A percentile compares a stretch with the other conserved stretches of the same genome.
phyloP scores from a whole-genome alignment of 768 basidiomycete species.

The Mycena alexandri region DNA sequence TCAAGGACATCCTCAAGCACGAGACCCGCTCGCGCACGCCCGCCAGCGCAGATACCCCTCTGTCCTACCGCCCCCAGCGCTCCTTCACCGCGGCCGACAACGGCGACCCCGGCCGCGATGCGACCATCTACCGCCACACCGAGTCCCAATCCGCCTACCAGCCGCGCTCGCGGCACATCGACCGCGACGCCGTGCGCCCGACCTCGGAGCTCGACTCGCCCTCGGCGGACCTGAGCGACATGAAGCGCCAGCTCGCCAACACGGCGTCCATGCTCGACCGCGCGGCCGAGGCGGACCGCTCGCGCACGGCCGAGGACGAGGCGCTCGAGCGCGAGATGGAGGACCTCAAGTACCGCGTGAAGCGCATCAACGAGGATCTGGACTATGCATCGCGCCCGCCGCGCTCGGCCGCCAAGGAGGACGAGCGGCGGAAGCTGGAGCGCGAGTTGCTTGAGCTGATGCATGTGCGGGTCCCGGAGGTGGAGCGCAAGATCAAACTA shows the following conservation, averaged over 20 bases:
- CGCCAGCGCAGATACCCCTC: constrained; percentile 60
- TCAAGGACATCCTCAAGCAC: constrained; percentile 89
- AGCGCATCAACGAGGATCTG: constrained; percentile 90
- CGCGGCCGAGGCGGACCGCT: constrained; percentile 70
- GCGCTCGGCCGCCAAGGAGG: constrained; percentile 78
- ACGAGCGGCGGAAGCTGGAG: constrained; percentile 88
- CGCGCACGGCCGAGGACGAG: constrained; percentile 84
- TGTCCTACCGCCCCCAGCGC: constrained; percentile 75
- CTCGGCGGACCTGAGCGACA: constrained; percentile 81
- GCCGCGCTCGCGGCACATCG: constrained; percentile 84
- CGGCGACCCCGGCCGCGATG: constrained; percentile 79
- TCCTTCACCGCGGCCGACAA: constrained; percentile 72
- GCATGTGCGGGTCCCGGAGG: constrained; percentile 92
- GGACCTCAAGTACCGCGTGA: constrained; percentile 87
- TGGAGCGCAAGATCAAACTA: constrained; percentile 87
- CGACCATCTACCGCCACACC: constrained; percentile 91
- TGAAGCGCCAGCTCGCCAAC: constrained; percentile 85
- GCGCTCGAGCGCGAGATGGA: constrained; percentile 91
- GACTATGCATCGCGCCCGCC: constrained; percentile 88
- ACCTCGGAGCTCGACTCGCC: constrained; percentile 75
- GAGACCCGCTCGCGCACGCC: constrained; percentile 84
- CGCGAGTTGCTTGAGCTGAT: constrained; percentile 86
- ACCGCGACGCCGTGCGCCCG: constrained; percentile 84
- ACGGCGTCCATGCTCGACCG: constrained; percentile 87
- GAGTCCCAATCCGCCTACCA: constrained; percentile 79